A percentile compares a stretch with the other conserved stretches of the same genome.
phyloP scores from a whole-genome alignment of 1,284 basidiomycete species.

The Albatrellus sp. region DNA sequence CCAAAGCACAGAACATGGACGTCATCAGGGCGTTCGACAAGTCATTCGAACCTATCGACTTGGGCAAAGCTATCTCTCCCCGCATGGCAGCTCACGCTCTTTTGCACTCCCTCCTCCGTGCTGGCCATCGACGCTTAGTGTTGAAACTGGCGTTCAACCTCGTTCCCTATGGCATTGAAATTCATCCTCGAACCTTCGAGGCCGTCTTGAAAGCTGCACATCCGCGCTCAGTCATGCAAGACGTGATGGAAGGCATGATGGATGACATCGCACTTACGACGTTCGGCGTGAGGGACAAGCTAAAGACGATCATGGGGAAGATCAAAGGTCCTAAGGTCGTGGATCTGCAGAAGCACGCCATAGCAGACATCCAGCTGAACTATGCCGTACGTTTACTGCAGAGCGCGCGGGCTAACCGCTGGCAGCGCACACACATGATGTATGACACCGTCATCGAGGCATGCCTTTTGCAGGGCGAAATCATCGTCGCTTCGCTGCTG shows the following conservation, averaged over 20 bases:
- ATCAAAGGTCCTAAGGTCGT: constrained; percentile 11
- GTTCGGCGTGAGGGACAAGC: constrained; percentile 1
- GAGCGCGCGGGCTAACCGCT: constrained; percentile 39
- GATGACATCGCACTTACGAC: constrained; percentile 7
- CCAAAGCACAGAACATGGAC: background rate
- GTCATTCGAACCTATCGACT: constrained; percentile 27
- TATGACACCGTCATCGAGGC: constrained; percentile 47
- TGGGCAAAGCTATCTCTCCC: constrained; percentile 37
- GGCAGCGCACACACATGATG: constrained; percentile 42
- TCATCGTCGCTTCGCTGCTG: constrained; percentile 56
- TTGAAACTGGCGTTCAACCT: constrained; percentile 35
- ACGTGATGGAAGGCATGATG: background rate
- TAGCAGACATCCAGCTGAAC: constrained; percentile 25
- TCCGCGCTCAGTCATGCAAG: background rate
- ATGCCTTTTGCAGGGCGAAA: constrained; percentile 63
- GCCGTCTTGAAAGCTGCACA: constrained; percentile 27
- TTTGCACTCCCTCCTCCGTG: constrained; percentile 48
- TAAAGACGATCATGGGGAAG: constrained; percentile 5
- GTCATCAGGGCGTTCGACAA: constrained; percentile 5
- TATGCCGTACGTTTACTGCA: constrained; percentile 41
- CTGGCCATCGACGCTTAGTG: constrained; percentile 34
- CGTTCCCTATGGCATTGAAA: constrained; percentile 35
- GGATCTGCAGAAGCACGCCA: constrained; percentile 15
- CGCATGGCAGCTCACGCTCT: constrained; percentile 49
- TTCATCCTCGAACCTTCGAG: constrained; percentile 36